Conservation (phyloP, 2,329 filamentous ascomycete genomes). For the Zasmidium citrigriseum region DNA sequence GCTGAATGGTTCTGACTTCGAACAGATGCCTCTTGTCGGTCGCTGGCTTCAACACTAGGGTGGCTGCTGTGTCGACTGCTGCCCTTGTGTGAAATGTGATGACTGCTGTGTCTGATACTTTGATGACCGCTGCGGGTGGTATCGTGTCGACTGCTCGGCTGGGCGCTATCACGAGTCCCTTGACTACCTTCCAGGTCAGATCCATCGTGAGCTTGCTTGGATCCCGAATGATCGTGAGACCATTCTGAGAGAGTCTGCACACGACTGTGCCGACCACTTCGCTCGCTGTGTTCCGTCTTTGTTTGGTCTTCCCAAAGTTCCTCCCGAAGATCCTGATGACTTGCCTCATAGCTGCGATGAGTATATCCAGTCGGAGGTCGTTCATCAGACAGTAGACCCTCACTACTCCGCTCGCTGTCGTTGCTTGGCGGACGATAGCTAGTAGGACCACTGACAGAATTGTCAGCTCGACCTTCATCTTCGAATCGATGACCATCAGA, state of each 20-base stretch:
- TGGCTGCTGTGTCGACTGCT: background rate
- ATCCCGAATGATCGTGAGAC: constrained; percentile 1
- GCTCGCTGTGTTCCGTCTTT: background rate
- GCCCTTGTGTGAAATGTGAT: background rate
- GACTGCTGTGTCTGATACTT: background rate
- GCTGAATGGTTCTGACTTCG: too few relatives aligned
- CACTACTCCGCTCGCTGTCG: constrained; percentile 11
- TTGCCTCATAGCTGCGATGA: background rate
- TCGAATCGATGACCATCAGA: constrained; percentile 6
- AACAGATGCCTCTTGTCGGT: too few relatives aligned
- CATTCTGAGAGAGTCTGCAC: constrained; percentile 2
- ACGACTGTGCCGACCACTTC: background rate
- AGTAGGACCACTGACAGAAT: background rate
- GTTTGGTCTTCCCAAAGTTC: background rate
- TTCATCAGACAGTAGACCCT: constrained; percentile 2
- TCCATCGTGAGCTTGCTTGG: constrained; percentile 1
- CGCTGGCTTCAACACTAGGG: too few relatives aligned
- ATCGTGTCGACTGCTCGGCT: background rate
- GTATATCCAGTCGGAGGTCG: background rate
- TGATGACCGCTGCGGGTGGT: background rate
- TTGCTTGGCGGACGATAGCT: constrained; percentile 7
- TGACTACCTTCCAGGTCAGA: background rate
- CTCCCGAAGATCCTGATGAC: background rate
- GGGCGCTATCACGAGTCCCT: background rate
- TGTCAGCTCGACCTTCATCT: background rate